Evolutionary conservation across 2,329 filamentous ascomycete genomes (phyloP), one percentile per base, ranked within the genome.

Genomic region (Leptographium galeiforme): DNA sequence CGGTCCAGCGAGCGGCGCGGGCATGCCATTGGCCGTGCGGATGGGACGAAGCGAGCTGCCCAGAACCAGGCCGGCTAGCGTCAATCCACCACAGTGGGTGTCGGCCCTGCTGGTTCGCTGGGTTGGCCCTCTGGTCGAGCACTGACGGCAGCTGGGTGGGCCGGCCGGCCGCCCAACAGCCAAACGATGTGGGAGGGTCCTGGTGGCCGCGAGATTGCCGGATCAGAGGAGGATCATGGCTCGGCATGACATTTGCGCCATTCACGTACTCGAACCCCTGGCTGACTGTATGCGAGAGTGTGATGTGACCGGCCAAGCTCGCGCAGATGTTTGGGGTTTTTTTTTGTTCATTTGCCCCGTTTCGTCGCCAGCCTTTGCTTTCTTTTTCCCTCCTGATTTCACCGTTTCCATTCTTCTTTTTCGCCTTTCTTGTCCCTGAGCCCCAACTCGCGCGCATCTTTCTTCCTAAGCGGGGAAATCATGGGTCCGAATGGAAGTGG

Each of bases 151-250:
- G 50, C 49, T 53, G 40, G 39, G 45, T 48, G 51, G 51, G 43
- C 48, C 54, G 49, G n/a, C 32, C 8, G 32, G 12, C 48, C 50
- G 47, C 53, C 48, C 43, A 43, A 44, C 41, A 44, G 25, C 12
- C 41, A 19, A 44, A 44, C 41, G 41, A 48, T 41, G 41, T 39
- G 18, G 48, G 36, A 50, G 25, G 51, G 25, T 38, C 41, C 39
- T 32, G 50, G 47, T 32, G 50, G 47, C 52, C 43, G 30, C 19
- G 40, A 56, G 56, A 55, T 52, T 55, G 51, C 46, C 47, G 52
- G 51, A 52, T 57, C 53, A 55, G 48, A 57, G 50, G 47, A 54
- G 50, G 53, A 55, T 56, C 55, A 54, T 44, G 45, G 46, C 40
- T 39, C 33, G 34, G 40, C 46, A 52, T 48, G 36, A 33, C 19